Evolutionary conservation across 2,329 filamentous ascomycete genomes (phyloP), one percentile per base, ranked within the genome.

Genomic region (Penicillium hesseltinei): DNA sequence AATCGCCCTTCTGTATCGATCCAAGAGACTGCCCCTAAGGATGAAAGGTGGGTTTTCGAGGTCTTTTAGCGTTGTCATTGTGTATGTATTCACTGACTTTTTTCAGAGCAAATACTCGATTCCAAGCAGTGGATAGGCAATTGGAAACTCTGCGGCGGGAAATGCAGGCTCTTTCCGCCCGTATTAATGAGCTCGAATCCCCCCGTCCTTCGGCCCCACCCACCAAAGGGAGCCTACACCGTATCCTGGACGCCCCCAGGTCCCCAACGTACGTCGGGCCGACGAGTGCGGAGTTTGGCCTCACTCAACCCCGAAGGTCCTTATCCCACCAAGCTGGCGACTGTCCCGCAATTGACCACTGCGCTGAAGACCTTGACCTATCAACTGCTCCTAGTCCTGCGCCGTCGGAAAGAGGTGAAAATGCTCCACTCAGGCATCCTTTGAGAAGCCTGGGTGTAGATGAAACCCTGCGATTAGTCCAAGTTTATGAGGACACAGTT

Each of bases 401-500:
- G 21, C 63, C 67, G 31, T 62, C 66, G 21, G 60, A 67, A 48
- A 57, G 72, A 7, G 60, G 63, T 8, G 67, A 62, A 21, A 43
- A 42, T 13, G 76, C 76, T 60, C 70, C 64, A 9, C 72, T 75
- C 57, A 78, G 82, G 58, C 91, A 96, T 67, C 90, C 90, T 0
- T 81, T 96, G 15, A 89, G 89, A 81, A 82, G 85, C 17, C 82
- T 94, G 38, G 84, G 83, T 42, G 84, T 87, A 67, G 84, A 90
- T 42, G 91, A 97, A 69, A 89, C 92, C 64, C 73, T 92, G 11
- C 84, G 90, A 0, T 76, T 96, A 15, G 88, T 90, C 59, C 81
- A 84, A 15, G 79, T 95, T 0, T 92, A 93, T 70, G 89, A 95
- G 61, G 91, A 96, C 63, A 91, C 95, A 67, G 87, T 94, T 66